Percentiles rank a stretch among this genome's conserved stretches.
phyloP scores from a whole-genome alignment of 345 rosid genomes.

The Noccaea caerulescens region DNA sequence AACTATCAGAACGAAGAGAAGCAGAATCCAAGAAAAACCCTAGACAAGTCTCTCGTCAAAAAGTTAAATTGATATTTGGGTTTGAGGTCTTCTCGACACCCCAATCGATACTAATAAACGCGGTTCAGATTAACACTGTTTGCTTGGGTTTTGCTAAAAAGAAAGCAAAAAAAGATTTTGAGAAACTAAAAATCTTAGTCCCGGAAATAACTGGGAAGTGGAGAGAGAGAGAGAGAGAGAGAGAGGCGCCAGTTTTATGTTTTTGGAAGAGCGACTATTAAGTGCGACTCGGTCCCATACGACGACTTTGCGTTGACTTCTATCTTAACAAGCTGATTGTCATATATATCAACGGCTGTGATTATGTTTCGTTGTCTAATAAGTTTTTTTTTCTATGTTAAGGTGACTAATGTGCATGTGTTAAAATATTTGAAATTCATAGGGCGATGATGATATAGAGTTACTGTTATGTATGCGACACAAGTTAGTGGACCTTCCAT shows the following conservation, averaged over 20 bases:
- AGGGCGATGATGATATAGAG: neutral
- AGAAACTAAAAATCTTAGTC: conserved; percentile 18
- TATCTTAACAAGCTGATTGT: neutral
- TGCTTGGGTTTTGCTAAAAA: conserved; percentile 4
- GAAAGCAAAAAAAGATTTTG: neutral
- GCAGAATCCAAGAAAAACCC: conserved; percentile 32
- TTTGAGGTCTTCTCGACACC: conserved; percentile 16
- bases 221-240: conserved; percentile 16
- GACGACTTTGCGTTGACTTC: conserved; percentile 40
- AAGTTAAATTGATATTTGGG: neutral
- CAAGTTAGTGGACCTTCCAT: conserved; percentile 23
- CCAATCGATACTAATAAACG: conserved; percentile 10
- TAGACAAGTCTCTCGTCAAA: conserved; percentile 29
- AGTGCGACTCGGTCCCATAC: neutral
- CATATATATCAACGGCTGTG: conserved; percentile 37
- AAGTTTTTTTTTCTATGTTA: neutral
- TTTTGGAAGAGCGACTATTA: conserved; percentile 24
- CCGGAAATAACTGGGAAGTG: conserved; percentile 31
- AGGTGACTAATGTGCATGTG: neutral
- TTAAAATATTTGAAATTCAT: neutral
- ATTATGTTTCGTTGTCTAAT: neutral
- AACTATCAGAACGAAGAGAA: conserved; percentile 16
- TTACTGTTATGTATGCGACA: conserved; percentile 14
- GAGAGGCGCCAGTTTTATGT: conserved; percentile 45
- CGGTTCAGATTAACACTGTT: conserved; percentile 23